These are phyloP conservation scores for Kwoniella sp. DNA, from an alignment of 768 basidiomycete species.

Conservation along the genomic window DNA sequence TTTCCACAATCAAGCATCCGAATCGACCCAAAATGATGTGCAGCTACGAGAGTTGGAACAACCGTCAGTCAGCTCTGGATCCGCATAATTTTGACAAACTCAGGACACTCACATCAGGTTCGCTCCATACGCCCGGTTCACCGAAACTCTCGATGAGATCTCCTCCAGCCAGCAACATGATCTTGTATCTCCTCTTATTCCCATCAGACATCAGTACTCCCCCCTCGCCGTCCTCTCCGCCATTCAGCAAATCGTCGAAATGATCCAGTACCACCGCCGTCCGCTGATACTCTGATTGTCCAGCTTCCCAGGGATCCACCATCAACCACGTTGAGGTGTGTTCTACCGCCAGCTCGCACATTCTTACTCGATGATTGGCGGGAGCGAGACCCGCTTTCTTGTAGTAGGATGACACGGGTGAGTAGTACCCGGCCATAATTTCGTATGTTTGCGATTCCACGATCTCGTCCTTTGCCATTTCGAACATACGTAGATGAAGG, in stretches of 20 bases:
- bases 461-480: slow-evolving; percentile 96
- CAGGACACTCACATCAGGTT: slow-evolving; percentile 74
- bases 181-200: slow-evolving; percentile 70
- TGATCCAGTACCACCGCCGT: slow-evolving; percentile 97
- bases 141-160: slow-evolving; percentile 98
- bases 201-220: slow-evolving; percentile 71
- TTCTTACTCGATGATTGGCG: slow-evolving; percentile 79
- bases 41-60: slow-evolving; percentile 62
- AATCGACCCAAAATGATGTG: slow-evolving; percentile 95
- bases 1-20: slow-evolving; percentile 91
- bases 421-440: slow-evolving; percentile 92
- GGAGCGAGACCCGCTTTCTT: slow-evolving; percentile 92
- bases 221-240: slow-evolving; percentile 67
- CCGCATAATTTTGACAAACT: no score
- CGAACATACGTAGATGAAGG: slow-evolving; percentile 95
- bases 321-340: slow-evolving; percentile 92
- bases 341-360: slow-evolving; percentile 75
- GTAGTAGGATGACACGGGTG: slow-evolving; percentile 78
- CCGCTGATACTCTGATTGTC: slow-evolving; percentile 83
- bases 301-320: slow-evolving; percentile 98
- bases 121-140: slow-evolving; percentile 96
- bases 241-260: slow-evolving; percentile 93
- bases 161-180: slow-evolving; percentile 96
- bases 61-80: not conserved
- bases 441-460: slow-evolving; percentile 89